A percentile compares a stretch with the other conserved stretches of the same genome.
Evolutionary conservation across 2,329 filamentous ascomycete genomes (phyloP).

Genomic region (Intubia oerlemansii): DNA sequence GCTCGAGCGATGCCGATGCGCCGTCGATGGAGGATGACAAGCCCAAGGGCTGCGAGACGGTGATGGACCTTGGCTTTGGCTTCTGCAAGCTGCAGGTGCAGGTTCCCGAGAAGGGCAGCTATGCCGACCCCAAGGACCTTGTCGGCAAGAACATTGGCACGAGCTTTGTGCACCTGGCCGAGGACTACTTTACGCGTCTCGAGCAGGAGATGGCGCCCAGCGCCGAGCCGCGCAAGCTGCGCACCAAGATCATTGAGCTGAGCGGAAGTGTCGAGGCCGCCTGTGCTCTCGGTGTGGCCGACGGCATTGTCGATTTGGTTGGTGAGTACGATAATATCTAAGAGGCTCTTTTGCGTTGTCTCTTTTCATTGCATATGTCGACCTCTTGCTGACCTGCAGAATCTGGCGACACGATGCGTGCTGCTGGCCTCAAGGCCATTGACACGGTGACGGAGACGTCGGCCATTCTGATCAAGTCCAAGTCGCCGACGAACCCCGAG

Average conservation of each 20-base stretch:
- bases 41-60: slow-evolving; percentile 49
- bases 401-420: slow-evolving; percentile 95
- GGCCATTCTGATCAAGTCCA: slow-evolving; percentile 83
- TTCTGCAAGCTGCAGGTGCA: slow-evolving; percentile 91
- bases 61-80: slow-evolving; percentile 82
- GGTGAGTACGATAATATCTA: slow-evolving; percentile 33
- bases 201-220: slow-evolving; percentile 32
- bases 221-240: slow-evolving; percentile 29
- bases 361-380: neutral
- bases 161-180: slow-evolving; percentile 73
- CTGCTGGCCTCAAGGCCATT: slow-evolving; percentile 81
- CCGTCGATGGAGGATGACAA: too few species aligned
- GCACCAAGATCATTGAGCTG: slow-evolving; percentile 80
- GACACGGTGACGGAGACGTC: slow-evolving; percentile 79
- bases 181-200: slow-evolving; percentile 63
- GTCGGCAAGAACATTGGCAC: slow-evolving; percentile 88
- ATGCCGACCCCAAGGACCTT: slow-evolving; percentile 50
- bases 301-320: slow-evolving; percentile 93
- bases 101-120: slow-evolving; percentile 65
- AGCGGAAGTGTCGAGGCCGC: slow-evolving; percentile 95
- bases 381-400: slow-evolving; percentile 28
- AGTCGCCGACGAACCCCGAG: slow-evolving; percentile 55
- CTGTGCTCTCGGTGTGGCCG: slow-evolving; percentile 83
- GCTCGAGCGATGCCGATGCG: slow-evolving; percentile 10
- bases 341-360: too few species aligned